Conservation (phyloP, 768 basidiomycete genomes). For the Kwoniella europaea region DNA sequence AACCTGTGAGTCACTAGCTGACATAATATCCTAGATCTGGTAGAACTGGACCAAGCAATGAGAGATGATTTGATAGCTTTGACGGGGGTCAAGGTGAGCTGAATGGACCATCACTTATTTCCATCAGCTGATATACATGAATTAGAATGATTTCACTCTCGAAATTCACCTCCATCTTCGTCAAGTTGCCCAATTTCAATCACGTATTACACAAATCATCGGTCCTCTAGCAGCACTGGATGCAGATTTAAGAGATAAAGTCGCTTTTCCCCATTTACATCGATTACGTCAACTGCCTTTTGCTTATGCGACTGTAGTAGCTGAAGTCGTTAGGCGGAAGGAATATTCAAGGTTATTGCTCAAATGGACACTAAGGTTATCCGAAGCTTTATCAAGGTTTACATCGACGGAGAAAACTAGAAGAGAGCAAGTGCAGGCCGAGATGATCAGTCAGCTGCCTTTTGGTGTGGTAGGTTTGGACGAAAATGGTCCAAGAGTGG, state of each 20-base stretch:
- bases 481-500: slow-evolving; percentile 73
- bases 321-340: slow-evolving; percentile 87
- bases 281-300: slow-evolving; percentile 87
- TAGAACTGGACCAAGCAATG: slow-evolving; percentile 47
- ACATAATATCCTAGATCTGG: slow-evolving; percentile 26
- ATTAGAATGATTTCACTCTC: slow-evolving; percentile 59
- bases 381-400: slow-evolving; percentile 84
- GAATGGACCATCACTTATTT: too few relatives aligned
- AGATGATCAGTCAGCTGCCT: slow-evolving; percentile 82
- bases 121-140: not conserved
- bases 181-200: slow-evolving; percentile 78
- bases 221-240: slow-evolving; percentile 70
- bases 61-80: slow-evolving; percentile 46
- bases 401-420: slow-evolving; percentile 79
- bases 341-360: slow-evolving; percentile 89
- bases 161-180: slow-evolving; percentile 67
- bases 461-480: slow-evolving; percentile 84
- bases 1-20: not conserved
- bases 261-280: slow-evolving; percentile 87
- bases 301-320: slow-evolving; percentile 86
- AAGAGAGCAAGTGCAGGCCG: slow-evolving; percentile 80
- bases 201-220: slow-evolving; percentile 77
- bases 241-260: slow-evolving; percentile 66
- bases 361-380: slow-evolving; percentile 75
- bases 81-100: slow-evolving; percentile 51